phyloP scores from a whole-genome alignment of 176 grass and related monocot genomes.

The Oryza glaberrima region DNA sequence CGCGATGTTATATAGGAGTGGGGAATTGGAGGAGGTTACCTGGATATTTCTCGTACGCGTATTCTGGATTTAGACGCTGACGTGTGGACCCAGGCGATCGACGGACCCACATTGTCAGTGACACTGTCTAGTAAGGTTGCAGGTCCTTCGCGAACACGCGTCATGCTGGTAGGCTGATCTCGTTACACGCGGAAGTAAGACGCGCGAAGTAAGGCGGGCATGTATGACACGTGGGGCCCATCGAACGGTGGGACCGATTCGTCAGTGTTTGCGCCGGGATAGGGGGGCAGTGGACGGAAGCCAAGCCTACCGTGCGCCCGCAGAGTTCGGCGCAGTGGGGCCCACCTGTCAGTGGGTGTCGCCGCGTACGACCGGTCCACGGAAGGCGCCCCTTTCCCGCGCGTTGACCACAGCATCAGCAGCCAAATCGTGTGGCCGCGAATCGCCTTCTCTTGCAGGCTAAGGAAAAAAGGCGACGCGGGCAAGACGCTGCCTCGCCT shows the following conservation, averaged over 20 bases:
- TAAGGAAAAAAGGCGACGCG: constrained; percentile 41
- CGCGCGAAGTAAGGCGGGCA: too few species aligned
- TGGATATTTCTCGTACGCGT: not conserved
- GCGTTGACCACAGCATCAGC: not conserved
- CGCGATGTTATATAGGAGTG: not conserved
- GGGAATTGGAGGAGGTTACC: not conserved
- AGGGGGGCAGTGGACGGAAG: too few species aligned
- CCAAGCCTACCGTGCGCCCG: too few species aligned
- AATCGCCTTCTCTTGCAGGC: constrained; percentile 18
- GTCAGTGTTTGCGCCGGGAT: not conserved
- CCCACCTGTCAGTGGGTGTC: not conserved
- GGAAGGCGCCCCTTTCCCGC: not conserved
- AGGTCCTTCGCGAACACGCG: not conserved
- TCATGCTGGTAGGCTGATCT: not conserved
- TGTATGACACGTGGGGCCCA: constrained; percentile 31
- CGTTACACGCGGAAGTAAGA: constrained; percentile 1
- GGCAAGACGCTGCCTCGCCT: constrained; percentile 8
- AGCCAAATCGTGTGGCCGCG: not conserved
- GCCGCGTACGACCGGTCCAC: too few species aligned
- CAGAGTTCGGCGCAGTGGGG: not conserved
- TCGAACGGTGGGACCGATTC: fast-evolving
- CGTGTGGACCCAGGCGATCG: fast-evolving
- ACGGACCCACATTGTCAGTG: fast-evolving
- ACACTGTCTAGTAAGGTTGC: fast-evolving
- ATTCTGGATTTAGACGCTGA: fast-evolving